phyloP scores from a whole-genome alignment of 495 filamentous ascomycete genomes.

The Aspergillus cavernicola region DNA sequence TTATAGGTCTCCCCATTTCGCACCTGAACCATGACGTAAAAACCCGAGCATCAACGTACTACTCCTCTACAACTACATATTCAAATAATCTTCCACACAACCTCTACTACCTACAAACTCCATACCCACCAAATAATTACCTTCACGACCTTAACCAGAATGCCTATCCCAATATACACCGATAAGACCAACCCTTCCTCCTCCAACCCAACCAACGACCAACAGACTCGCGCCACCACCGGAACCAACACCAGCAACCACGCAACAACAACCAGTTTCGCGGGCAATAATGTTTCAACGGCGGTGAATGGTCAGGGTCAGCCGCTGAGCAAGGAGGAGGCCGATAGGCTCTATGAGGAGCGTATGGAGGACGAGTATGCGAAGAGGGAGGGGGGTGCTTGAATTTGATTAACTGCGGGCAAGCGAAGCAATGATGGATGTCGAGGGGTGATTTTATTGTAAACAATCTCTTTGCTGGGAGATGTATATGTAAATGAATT shows the following conservation, averaged over 20 bases:
- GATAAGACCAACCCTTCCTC: conserved; percentile 3
- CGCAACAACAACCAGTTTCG: neutral
- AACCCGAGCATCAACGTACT: too few species aligned
- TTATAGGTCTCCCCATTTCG: too few species aligned
- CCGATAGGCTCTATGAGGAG: conserved; percentile 62
- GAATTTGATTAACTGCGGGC: too few species aligned
- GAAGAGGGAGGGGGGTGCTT: conserved; percentile 71
- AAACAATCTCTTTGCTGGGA: neutral
- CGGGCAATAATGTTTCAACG: neutral
- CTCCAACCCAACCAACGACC: neutral
- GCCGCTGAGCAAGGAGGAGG: conserved; percentile 48
- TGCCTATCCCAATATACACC: conserved; percentile 10
- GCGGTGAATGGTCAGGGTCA: conserved; percentile 17
- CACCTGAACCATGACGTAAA: neutral
- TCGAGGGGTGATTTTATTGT: too few species aligned
- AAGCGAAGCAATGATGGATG: too few species aligned
- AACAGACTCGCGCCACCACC: neutral
- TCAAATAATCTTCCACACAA: neutral
- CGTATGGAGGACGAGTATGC: conserved; percentile 76
- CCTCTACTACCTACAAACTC: neutral
- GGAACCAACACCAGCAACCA: neutral
- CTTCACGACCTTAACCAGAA: neutral
- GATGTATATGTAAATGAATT: neutral
- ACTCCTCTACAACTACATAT: too few species aligned
- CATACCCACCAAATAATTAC: neutral